Conservation (phyloP, 306 rosid species). For the Lupinus albus region DNA sequence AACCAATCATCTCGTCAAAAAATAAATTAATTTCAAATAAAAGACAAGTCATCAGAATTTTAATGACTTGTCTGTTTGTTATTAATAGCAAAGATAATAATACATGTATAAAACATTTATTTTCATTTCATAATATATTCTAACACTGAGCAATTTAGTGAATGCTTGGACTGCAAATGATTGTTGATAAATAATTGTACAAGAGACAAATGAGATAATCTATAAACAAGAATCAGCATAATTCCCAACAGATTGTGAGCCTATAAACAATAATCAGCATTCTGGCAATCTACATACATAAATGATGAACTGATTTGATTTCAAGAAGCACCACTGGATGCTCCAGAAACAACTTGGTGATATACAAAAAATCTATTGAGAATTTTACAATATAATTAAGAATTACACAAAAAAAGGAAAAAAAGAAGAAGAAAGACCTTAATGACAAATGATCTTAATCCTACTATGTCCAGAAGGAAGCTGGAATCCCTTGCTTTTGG, state of each 20-base stretch:
- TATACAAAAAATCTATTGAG: constrained; percentile 45
- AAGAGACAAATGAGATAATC: constrained; percentile 38
- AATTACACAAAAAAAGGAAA: constrained; percentile 37
- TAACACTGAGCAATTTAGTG: constrained; percentile 19
- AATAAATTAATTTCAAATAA: too few relatives aligned
- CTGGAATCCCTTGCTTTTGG: constrained; percentile 79
- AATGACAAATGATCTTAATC: constrained; percentile 29
- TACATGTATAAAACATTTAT: too few relatives aligned
- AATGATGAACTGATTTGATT: constrained; percentile 38
- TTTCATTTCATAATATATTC: too few relatives aligned
- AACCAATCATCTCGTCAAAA: too few relatives aligned
- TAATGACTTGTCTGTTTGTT: too few relatives aligned
- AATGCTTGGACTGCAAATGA: constrained; percentile 35
- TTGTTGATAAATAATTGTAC: constrained; percentile 44
- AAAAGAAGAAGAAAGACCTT: constrained; percentile 10
- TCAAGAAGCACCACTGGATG: constrained; percentile 41
- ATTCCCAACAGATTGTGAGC: constrained; percentile 47
- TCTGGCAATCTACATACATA: constrained; percentile 44
- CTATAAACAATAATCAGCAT: constrained; percentile 51
- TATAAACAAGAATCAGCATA: constrained; percentile 48
- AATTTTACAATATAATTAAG: constrained; percentile 41
- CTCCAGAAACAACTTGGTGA: constrained; percentile 46
- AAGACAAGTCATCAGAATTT: too few relatives aligned
- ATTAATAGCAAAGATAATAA: too few relatives aligned
- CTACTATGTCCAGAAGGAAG: constrained; percentile 55